These are phyloP conservation scores for Patellaria atrata DNA, from an alignment of 495 filamentous ascomycete genomes.

Conservation along the genomic window DNA sequence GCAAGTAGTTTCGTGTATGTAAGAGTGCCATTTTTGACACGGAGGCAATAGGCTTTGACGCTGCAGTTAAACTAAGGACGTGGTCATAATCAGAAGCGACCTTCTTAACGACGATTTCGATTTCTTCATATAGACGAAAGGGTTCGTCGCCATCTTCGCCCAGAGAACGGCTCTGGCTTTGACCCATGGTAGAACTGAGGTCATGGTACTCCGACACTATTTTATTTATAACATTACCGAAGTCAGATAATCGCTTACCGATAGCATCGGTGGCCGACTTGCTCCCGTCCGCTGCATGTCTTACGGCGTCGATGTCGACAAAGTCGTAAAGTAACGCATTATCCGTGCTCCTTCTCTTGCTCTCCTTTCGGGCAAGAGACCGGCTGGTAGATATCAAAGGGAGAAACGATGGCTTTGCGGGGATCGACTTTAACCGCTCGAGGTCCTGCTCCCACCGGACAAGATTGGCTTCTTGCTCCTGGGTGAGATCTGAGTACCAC, in stretches of 20 bases:
- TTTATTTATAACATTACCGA: constrained; percentile 37
- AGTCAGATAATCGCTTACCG: constrained; percentile 34
- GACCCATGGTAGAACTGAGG: constrained; percentile 29
- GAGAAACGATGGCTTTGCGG: constrained; percentile 43
- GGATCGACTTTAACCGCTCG: constrained; percentile 44
- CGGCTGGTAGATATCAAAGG: constrained; percentile 29
- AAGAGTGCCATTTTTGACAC: constrained; percentile 74
- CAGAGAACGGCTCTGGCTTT: constrained; percentile 20
- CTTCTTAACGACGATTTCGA: constrained; percentile 72
- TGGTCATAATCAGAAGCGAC: constrained; percentile 77
- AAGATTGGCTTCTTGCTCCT: constrained; percentile 52
- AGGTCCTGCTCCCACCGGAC: constrained; percentile 56
- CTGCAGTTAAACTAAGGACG: constrained; percentile 51
- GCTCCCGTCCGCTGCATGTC: constrained; percentile 43
- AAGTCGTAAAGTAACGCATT: constrained; percentile 44
- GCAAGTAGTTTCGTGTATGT: constrained; percentile 79
- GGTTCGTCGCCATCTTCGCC: constrained; percentile 31
- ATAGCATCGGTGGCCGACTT: constrained; percentile 37
- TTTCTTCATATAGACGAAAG: constrained; percentile 58
- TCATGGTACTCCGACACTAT: constrained; percentile 40
- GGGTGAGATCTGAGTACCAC: constrained; percentile 55
- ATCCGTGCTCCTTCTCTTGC: constrained; percentile 24
- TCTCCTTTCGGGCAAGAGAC: constrained; percentile 4
- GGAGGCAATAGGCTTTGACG: constrained; percentile 57
- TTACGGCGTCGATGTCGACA: constrained; percentile 50